Evolutionary conservation across 2,329 filamentous ascomycete species (phyloP).

Genomic region (Ceratocystis ficicola): DNA sequence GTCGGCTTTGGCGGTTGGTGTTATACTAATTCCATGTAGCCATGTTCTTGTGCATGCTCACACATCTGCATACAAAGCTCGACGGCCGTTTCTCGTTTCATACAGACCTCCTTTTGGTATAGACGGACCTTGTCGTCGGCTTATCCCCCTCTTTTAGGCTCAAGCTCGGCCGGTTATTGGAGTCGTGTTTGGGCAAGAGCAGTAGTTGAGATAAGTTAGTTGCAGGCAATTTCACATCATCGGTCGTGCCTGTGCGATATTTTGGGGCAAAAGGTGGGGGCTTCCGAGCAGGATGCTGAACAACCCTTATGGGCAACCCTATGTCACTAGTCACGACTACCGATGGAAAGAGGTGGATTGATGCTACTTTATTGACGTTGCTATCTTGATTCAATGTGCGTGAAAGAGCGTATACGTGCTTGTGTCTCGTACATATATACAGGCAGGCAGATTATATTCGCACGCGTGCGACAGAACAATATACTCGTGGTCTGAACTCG

Average conservation of each 20-base stretch:
- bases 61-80: background rate
- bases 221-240: background rate
- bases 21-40: background rate
- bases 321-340: background rate
- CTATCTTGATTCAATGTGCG: background rate
- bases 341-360: background rate
- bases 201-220: background rate
- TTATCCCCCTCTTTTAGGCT: background rate
- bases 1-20: too few species aligned
- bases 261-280: background rate
- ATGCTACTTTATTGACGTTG: background rate
- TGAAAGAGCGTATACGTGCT: background rate
- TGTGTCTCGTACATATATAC: background rate
- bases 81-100: background rate
- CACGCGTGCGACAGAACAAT: background rate
- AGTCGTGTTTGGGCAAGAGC: background rate
- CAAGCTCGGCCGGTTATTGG: background rate
- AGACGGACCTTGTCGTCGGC: background rate
- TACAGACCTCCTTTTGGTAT: background rate
- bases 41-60: background rate
- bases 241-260: slow-evolving; percentile 3
- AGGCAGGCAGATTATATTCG: background rate
- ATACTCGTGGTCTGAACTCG: background rate
- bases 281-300: background rate
- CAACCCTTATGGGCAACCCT: background rate